These are phyloP conservation scores for Pythium aristosporum DNA, from an alignment of 352 stramenopile genomes.

Conservation along the genomic window DNA sequence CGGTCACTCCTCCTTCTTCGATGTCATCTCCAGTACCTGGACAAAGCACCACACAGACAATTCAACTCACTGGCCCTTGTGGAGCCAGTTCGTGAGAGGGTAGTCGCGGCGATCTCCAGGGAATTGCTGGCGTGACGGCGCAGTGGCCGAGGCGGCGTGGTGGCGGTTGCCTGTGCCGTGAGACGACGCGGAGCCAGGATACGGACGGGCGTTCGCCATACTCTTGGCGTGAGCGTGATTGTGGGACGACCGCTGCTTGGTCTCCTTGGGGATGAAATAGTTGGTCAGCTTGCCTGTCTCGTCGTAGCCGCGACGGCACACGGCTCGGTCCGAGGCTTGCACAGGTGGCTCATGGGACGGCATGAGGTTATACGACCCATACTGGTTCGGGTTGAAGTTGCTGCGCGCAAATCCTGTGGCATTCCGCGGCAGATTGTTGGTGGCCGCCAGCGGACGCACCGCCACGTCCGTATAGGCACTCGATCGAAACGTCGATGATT, in stretches of 20 bases:
- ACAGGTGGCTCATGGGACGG: constrained; percentile 44
- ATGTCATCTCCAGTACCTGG: too few relatives aligned
- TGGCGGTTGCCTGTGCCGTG: not conserved
- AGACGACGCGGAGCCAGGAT: not conserved
- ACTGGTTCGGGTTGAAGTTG: constrained; percentile 68
- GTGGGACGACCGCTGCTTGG: constrained; percentile 28
- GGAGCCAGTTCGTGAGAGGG: constrained; percentile 66
- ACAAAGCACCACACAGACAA: not conserved
- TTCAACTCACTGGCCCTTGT: constrained; percentile 29
- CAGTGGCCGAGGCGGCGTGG: constrained; percentile 7
- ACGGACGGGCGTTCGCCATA: not conserved
- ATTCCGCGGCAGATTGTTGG: constrained; percentile 23
- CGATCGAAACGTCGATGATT: constrained; percentile 42
- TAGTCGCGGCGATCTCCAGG: constrained; percentile 46
- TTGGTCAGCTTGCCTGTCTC: constrained; percentile 78
- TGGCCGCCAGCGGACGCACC: constrained; percentile 38
- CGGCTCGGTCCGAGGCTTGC: constrained; percentile 30
- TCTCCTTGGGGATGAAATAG: constrained; percentile 68
- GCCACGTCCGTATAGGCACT: constrained; percentile 69
- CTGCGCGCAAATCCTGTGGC: constrained; percentile 37
- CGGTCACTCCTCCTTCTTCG: too few relatives aligned
- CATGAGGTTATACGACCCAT: constrained; percentile 59
- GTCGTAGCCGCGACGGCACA: constrained; percentile 69
- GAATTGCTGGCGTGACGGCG: constrained; percentile 13
- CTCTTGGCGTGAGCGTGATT: constrained; percentile 13